A percentile compares a stretch with the other conserved stretches of the same genome.
Conservation (phyloP, 495 filamentous ascomycete species). For the Hypomontagnella submonticulosa region DNA sequence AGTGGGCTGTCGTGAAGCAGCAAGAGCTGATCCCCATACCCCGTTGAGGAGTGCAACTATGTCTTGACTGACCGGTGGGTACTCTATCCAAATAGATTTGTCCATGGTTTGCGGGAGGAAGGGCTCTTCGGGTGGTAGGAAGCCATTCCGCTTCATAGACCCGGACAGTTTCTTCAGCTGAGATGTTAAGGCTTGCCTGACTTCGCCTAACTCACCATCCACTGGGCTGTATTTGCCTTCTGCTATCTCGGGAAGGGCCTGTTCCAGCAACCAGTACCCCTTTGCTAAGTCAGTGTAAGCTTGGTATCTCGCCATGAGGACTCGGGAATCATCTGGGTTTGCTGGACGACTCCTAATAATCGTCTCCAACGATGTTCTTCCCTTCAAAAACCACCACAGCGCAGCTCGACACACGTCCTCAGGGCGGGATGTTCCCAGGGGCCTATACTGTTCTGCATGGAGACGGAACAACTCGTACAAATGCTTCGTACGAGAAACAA, state of each 20-base stretch:
- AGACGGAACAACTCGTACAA: slow-evolving; percentile 74
- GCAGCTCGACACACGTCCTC: slow-evolving; percentile 75
- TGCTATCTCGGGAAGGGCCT: slow-evolving; percentile 68
- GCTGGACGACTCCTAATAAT: slow-evolving; percentile 71
- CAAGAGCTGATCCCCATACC: slow-evolving; percentile 60
- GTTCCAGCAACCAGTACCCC: slow-evolving; percentile 79
- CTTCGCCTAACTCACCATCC: slow-evolving; percentile 57
- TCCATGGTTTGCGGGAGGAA: slow-evolving; percentile 74
- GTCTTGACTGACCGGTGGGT: slow-evolving; percentile 75
- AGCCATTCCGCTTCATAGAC: slow-evolving; percentile 84
- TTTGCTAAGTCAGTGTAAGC: slow-evolving; percentile 85
- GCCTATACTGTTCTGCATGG: slow-evolving; percentile 75
- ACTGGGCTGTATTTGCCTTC: slow-evolving; percentile 48
- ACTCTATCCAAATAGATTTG: slow-evolving; percentile 77
- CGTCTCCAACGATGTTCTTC: slow-evolving; percentile 75
- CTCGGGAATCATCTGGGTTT: slow-evolving; percentile 54
- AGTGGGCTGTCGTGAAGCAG: slow-evolving; percentile 45
- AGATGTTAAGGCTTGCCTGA: slow-evolving; percentile 66
- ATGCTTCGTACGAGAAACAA: slow-evolving; percentile 72
- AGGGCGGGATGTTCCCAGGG: slow-evolving; percentile 66
- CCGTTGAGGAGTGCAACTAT: slow-evolving; percentile 73
- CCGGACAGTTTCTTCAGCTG: slow-evolving; percentile 77
- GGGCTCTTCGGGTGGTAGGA: slow-evolving; percentile 72
- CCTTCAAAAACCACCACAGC: slow-evolving; percentile 89
- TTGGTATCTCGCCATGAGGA: slow-evolving; percentile 64